Percentiles rank a stretch among this genome's conserved stretches.
Conservation (phyloP, 139 green algal genomes). For the Chlorella ohadii region DNA sequence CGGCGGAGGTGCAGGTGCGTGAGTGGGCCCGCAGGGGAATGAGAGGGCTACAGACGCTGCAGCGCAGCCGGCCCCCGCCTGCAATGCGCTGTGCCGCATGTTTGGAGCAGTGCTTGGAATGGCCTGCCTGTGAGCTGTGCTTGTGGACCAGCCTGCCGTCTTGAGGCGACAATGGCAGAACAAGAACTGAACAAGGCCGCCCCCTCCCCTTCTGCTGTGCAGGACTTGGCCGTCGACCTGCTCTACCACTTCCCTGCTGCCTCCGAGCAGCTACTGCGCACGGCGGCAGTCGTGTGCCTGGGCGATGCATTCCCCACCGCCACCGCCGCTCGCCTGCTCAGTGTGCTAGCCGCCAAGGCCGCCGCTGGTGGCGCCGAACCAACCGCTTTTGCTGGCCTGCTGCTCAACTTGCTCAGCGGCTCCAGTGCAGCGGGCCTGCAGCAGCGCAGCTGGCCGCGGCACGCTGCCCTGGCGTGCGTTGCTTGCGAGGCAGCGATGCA, state of each 20-base stretch:
- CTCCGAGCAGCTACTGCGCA: slow-evolving; percentile 26
- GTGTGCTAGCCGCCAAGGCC: not conserved
- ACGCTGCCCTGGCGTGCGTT: slow-evolving; percentile 22
- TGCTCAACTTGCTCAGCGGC: slow-evolving; percentile 34
- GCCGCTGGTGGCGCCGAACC: not conserved
- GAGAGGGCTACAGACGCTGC: too few relatives aligned
- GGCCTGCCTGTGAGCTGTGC: too few relatives aligned
- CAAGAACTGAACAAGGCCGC: too few relatives aligned
- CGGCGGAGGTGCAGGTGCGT: not conserved
- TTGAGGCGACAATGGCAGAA: too few relatives aligned
- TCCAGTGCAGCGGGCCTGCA: slow-evolving; percentile 26
- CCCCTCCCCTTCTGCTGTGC: not conserved
- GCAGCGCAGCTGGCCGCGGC: slow-evolving; percentile 25
- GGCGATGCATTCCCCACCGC: not conserved
- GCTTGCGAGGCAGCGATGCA: slow-evolving; percentile 7
- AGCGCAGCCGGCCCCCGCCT: too few relatives aligned
- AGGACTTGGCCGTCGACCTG: slow-evolving; percentile 43
- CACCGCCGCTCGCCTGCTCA: slow-evolving; percentile 16
- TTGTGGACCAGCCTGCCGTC: too few relatives aligned
- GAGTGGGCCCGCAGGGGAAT: too few relatives aligned
- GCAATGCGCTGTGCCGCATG: too few relatives aligned
- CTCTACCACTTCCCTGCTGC: slow-evolving; percentile 27
- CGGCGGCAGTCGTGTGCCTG: slow-evolving; percentile 27
- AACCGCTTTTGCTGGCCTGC: slow-evolving; percentile 15
- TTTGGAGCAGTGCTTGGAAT: too few relatives aligned